Conservation (phyloP, 2,329 filamentous ascomycete genomes). For the Rasamsonia emersonii region DNA sequence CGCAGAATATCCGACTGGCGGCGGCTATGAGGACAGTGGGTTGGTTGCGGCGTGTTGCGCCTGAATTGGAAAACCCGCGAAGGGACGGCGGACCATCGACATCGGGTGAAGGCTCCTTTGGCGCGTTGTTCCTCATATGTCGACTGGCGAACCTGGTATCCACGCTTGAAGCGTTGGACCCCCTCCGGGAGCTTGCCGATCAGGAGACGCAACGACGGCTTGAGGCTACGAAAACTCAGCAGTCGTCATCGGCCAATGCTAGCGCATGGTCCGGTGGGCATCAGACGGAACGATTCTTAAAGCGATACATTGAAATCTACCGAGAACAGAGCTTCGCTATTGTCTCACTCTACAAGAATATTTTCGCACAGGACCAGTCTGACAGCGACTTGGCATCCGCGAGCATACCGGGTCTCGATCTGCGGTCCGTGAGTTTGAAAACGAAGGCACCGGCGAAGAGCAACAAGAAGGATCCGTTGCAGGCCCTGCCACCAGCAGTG, state of each 20-base stretch:
- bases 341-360: slow-evolving; percentile 85
- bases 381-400: slow-evolving; percentile 22
- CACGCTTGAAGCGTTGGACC: slow-evolving; percentile 75
- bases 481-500: slow-evolving; percentile 63
- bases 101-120: slow-evolving; percentile 59
- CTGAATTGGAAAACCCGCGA: slow-evolving; percentile 56
- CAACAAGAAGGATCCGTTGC: slow-evolving; percentile 23
- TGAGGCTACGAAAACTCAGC: slow-evolving; percentile 17
- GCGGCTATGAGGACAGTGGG: slow-evolving; percentile 83
- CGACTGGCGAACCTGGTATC: slow-evolving; percentile 68
- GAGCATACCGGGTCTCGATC: slow-evolving; percentile 19
- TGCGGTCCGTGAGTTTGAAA: slow-evolving; percentile 12
- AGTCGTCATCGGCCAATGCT: slow-evolving; percentile 10
- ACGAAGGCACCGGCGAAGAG: slow-evolving; percentile 16
- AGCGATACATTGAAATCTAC: slow-evolving; percentile 94
- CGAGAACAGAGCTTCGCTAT: slow-evolving; percentile 96
- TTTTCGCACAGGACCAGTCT: slow-evolving; percentile 58
- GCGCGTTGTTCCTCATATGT: slow-evolving; percentile 79
- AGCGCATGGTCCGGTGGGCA: slow-evolving; percentile 53
- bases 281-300: slow-evolving; percentile 88
- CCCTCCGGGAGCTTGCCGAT: slow-evolving; percentile 79
- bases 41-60: slow-evolving; percentile 79
- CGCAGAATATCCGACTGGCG: slow-evolving; percentile 74
- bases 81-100: slow-evolving; percentile 18
- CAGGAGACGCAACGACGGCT: slow-evolving; percentile 57